phyloP scores from a whole-genome alignment of 192 early-diverging fungal species.

The Rhizophagus clarus region DNA sequence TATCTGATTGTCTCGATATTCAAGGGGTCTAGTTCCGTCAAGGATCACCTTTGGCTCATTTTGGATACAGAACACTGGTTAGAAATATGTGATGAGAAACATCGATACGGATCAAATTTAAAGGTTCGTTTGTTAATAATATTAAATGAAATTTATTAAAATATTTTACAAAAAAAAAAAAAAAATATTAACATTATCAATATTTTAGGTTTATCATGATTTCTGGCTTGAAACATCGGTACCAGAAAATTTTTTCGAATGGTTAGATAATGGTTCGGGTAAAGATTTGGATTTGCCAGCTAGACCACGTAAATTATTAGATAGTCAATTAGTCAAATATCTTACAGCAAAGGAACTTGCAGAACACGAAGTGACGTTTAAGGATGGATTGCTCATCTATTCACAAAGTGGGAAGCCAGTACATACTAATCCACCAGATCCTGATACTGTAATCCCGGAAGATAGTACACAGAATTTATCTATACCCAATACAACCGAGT shows the following conservation, averaged over 20 bases:
- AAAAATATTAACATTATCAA: background rate
- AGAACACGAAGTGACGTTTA: slow-evolving; percentile 38
- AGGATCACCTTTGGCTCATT: slow-evolving; percentile 27
- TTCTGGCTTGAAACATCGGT: slow-evolving; percentile 41
- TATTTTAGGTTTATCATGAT: slow-evolving; percentile 41
- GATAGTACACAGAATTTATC: too few species aligned
- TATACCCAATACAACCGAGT: background rate
- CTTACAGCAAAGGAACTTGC: slow-evolving; percentile 37
- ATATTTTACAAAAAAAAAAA: background rate
- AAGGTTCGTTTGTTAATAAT: slow-evolving; percentile 32
- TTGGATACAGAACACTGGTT: slow-evolving; percentile 45
- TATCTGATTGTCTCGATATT: background rate
- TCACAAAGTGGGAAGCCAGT: slow-evolving; percentile 33
- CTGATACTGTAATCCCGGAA: too few species aligned
- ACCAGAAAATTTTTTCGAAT: slow-evolving; percentile 47
- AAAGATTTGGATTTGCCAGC: slow-evolving; percentile 33
- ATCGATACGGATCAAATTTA: slow-evolving; percentile 47
- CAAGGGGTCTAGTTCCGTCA: background rate
- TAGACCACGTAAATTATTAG: slow-evolving; percentile 35
- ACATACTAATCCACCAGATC: slow-evolving; percentile 36
- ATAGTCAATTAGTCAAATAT: slow-evolving; percentile 40
- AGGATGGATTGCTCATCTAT: slow-evolving; percentile 41
- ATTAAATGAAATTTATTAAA: background rate
- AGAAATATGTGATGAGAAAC: slow-evolving; percentile 44
- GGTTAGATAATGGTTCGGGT: slow-evolving; percentile 46